These are phyloP conservation scores for Diophrys sp. DNA, from an alignment of 73 alveolate species.

Conservation along the genomic window DNA sequence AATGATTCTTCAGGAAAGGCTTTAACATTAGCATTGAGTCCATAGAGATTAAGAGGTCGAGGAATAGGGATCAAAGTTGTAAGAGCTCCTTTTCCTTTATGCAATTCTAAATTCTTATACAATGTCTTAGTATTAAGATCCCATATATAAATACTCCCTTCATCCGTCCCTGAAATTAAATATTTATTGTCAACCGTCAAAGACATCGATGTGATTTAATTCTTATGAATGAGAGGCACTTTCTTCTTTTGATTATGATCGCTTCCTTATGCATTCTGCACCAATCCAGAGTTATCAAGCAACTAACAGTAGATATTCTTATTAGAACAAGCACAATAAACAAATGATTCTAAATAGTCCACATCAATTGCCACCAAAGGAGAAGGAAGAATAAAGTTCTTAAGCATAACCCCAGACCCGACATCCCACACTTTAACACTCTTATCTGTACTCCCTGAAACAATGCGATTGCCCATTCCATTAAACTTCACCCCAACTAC, in stretches of 20 bases:
- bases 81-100: constrained; percentile 13
- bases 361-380: constrained; percentile 6
- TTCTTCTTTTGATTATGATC: background rate
- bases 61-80: constrained; percentile 3
- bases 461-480: background rate
- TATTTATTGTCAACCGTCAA: constrained; percentile 1
- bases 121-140: background rate
- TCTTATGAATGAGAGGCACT: constrained; percentile 4
- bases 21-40: constrained; percentile 11
- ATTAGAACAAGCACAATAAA: constrained; percentile 9
- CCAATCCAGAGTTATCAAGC: background rate
- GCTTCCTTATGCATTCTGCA: background rate
- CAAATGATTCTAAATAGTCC: constrained; percentile 10
- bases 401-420: background rate
- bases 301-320: constrained; percentile 15
- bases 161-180: constrained; percentile 2
- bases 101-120: background rate
- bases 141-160: constrained; percentile 12
- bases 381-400: constrained; percentile 1
- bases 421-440: constrained; percentile 14
- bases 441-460: constrained; percentile 5
- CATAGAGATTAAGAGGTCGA: constrained; percentile 9
- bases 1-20: background rate
- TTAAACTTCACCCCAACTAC: constrained; percentile 10
- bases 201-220: background rate